A percentile compares a stretch with the other conserved stretches of the same genome.
These are phyloP conservation scores for Helicocarpus griseus DNA, from an alignment of 2,329 filamentous ascomycete genomes.

Conservation along the genomic window DNA sequence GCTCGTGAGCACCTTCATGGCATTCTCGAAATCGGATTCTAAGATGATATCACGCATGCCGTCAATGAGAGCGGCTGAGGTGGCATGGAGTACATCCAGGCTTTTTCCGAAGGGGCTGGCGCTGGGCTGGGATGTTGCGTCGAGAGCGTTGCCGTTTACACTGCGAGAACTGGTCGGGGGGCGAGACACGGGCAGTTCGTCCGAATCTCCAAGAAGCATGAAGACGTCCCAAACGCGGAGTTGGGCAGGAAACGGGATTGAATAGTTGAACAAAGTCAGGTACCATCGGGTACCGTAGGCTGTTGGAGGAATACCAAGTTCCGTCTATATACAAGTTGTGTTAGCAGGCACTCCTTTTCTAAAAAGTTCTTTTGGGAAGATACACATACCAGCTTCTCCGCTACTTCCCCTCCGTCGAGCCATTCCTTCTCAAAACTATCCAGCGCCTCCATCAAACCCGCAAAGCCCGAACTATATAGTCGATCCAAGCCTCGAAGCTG, in stretches of 20 bases:
- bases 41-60: constrained; percentile 80
- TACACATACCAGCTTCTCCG: constrained; percentile 61
- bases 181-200: constrained; percentile 27
- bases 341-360: neutral
- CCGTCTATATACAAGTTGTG: constrained; percentile 41
- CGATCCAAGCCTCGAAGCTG: constrained; percentile 74
- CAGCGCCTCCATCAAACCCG: constrained; percentile 75
- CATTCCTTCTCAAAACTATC: constrained; percentile 77
- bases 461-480: constrained; percentile 76
- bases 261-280: constrained; percentile 92
- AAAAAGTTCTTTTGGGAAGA: neutral
- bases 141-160: constrained; percentile 13
- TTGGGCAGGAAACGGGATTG: constrained; percentile 86
- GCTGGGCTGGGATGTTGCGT: constrained; percentile 13
- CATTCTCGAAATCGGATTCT: constrained; percentile 92
- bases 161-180: constrained; percentile 20
- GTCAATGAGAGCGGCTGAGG: constrained; percentile 80
- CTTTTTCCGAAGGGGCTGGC: constrained; percentile 48
- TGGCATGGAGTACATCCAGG: constrained; percentile 81
- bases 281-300: constrained; percentile 98
- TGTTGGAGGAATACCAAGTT: constrained; percentile 72
- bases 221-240: constrained; percentile 97
- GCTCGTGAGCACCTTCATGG: constrained; percentile 92
- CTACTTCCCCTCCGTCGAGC: constrained; percentile 70
- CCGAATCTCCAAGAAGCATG: constrained; percentile 75